Evolutionary conservation across 257 asterid genomes (phyloP).

Genomic region (Pogostemon cablin): DNA sequence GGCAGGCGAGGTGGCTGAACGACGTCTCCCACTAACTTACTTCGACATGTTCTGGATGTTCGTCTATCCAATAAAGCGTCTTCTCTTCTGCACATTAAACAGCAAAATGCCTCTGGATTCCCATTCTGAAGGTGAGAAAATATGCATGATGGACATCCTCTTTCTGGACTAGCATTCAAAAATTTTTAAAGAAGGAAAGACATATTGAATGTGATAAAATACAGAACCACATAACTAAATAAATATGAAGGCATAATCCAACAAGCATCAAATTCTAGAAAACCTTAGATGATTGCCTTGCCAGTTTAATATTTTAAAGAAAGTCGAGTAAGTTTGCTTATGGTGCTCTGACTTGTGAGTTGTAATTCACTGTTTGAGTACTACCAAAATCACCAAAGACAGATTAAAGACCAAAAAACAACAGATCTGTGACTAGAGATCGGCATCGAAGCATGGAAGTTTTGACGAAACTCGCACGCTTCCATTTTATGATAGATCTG

Average conservation of each 20-base stretch:
- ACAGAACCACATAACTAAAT: conserved; percentile 1
- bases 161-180: conserved; percentile 58
- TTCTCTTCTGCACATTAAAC: conserved; percentile 42
- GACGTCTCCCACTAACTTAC: conserved; percentile 42
- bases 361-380: no score
- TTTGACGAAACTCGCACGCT: not conserved
- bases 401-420: no score
- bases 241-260: no score
- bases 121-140: conserved; percentile 50
- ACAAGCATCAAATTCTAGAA: no score
- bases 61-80: conserved; percentile 46
- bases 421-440: conserved; percentile 43
- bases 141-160: conserved; percentile 99
- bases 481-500: conserved; percentile 53
- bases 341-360: no score
- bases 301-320: no score
- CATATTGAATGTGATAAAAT: conserved; percentile 18
- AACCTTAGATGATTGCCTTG: no score
- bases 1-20: conserved; percentile 29
- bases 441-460: conserved; percentile 27
- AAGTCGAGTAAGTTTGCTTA: no score
- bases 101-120: not conserved
- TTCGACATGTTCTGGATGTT: conserved; percentile 45
- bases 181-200: conserved; percentile 26
- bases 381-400: no score